phyloP scores from a whole-genome alignment of 805 yeast genomes.

The Metschnikowia aberdeeniae region DNA sequence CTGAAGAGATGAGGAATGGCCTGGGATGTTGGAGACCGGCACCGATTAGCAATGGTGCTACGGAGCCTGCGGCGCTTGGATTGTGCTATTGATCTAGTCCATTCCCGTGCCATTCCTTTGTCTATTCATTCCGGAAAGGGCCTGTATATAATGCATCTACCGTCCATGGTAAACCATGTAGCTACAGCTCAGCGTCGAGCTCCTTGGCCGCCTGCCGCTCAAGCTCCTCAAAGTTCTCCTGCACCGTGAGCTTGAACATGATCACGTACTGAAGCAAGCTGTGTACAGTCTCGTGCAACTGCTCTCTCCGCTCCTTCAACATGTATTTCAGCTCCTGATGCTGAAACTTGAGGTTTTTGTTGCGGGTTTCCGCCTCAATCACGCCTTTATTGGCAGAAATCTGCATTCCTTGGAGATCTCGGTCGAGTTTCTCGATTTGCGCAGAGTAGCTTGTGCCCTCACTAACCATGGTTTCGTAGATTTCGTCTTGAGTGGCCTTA shows the following conservation, averaged over 20 bases:
- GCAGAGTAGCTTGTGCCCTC: constrained; percentile 52
- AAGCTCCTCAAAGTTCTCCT: constrained; percentile 57
- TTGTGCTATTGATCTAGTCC: no score
- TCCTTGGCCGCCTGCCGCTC: constrained; percentile 46
- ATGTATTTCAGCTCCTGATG: constrained; percentile 47
- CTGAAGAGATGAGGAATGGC: no score
- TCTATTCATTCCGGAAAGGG: no score
- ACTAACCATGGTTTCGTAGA: constrained; percentile 50
- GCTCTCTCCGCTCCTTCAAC: constrained; percentile 44
- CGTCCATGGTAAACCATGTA: no score
- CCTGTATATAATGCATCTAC: no score
- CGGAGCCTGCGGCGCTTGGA: no score
- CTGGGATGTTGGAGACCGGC: no score
- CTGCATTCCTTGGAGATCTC: constrained; percentile 49
- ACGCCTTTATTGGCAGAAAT: constrained; percentile 47
- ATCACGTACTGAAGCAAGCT: constrained; percentile 57
- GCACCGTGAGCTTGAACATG: constrained; percentile 63
- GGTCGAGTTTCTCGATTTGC: constrained; percentile 63
- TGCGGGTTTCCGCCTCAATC: constrained; percentile 42
- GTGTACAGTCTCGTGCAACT: constrained; percentile 50
- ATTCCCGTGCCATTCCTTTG: no score
- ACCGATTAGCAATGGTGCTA: no score
- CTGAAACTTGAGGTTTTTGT: constrained; percentile 49
- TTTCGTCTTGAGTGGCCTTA: constrained; percentile 52
- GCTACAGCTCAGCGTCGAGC: constrained; percentile 14